Evolutionary conservation across 2,329 filamentous ascomycete species (phyloP).

Genomic region (Cladosporium sp.): DNA sequence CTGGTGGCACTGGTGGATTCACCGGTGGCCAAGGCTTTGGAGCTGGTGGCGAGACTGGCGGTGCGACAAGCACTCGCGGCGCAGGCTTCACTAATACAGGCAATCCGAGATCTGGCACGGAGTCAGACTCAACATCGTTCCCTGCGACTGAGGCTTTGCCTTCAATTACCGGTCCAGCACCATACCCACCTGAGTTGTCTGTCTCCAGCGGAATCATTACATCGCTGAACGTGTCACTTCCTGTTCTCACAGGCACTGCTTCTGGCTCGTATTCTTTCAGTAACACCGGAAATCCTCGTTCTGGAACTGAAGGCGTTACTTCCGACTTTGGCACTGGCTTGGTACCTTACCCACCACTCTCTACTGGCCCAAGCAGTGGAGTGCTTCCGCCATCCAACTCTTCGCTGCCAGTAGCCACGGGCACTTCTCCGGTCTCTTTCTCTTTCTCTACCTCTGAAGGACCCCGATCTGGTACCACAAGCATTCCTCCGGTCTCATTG

Average conservation of each 20-base stretch:
- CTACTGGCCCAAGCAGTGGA: conserved; percentile 1
- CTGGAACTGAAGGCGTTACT: not conserved
- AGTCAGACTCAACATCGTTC: not conserved
- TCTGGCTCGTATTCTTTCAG: not conserved
- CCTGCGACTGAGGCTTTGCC: conserved; percentile 1
- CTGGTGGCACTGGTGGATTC: conserved; percentile 22
- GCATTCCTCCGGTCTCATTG: not conserved
- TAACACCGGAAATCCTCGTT: not conserved
- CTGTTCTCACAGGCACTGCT: not conserved
- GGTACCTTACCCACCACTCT: not conserved
- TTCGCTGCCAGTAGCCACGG: not conserved
- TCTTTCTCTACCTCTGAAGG: not conserved
- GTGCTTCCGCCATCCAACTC: not conserved
- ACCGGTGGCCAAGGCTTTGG: conserved; percentile 19
- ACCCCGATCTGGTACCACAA: not conserved
- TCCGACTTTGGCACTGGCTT: not conserved
- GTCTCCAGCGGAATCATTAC: not conserved
- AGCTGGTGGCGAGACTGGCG: not conserved
- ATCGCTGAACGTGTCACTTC: conserved; percentile 3
- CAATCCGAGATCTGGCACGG: conserved; percentile 5
- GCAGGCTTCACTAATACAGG: conserved; percentile 1
- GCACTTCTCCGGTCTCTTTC: not conserved
- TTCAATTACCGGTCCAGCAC: not conserved
- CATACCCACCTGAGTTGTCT: not conserved
- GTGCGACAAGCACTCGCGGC: not conserved